Evolutionary conservation across 2,329 filamentous ascomycete genomes (phyloP), one percentile per base, ranked within the genome.

Genomic region (Paracorniculantispora psalliotae): DNA sequence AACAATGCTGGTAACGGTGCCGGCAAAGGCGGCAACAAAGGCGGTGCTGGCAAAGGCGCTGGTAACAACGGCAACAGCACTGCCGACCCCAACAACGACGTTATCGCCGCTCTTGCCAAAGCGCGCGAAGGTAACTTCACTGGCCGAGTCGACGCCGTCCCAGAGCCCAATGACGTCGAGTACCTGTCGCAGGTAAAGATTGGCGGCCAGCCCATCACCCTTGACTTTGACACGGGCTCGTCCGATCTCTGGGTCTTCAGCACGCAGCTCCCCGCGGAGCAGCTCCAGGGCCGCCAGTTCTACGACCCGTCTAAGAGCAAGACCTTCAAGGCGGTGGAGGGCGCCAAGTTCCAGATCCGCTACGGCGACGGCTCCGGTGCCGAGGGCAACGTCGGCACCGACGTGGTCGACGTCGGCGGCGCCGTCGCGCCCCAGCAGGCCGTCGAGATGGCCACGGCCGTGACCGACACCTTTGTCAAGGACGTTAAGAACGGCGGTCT

Each of bases 211-310:
- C 81, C 78, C 4, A 67, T 91, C 59, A 83, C 85, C 67, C 74
- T 91, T 69, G 84, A 90, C 69, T 89, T 91, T 68, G 88, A 91
- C 72, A 88, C 86, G n/a, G 88, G 88, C 59, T 90, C 87, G 2
- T 82, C 88, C 13, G 88, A 91, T 71, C 79, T 90, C 75, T 91
- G 87, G 88, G 82, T 88, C 23, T 88, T 91, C 75, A 88, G 82
- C 74, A 84, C 82, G 17, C 69, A 79, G 57, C 79, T 90, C 39
- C 68, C 79, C 1, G 57, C 73, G 1, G 60, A 68, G 5, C 63
- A 75, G 48, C 77, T 77, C 39, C 67, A 68, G 28, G 78, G 79
- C 41, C 88, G 89, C 72, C 65, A 65, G 10, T 55, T 74, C 25
- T 79, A 69, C 64, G 69, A 78, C 63, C 68, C 74, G 3, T 59